Percentiles rank a stretch among this genome's conserved stretches.
Conservation (phyloP, 176 grass and related monocot genomes). For the Thinopyrum elongatum region DNA sequence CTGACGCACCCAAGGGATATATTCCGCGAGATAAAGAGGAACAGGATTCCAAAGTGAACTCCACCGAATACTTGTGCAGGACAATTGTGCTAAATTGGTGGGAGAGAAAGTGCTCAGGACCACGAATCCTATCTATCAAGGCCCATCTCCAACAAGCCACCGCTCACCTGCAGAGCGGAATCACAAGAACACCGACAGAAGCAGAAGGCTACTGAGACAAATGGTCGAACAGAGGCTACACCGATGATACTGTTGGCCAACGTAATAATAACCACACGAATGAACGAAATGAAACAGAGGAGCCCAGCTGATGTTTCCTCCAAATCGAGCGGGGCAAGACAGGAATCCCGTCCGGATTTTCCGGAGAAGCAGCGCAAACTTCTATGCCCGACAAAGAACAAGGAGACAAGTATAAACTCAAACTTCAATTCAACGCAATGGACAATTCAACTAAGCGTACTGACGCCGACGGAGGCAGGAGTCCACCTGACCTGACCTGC, state of each 20-base stretch:
- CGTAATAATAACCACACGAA: neutral
- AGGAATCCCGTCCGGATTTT: constrained; percentile 34
- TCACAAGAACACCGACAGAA: constrained; percentile 14
- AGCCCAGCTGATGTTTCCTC: neutral
- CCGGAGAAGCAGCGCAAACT: neutral
- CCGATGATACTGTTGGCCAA: neutral
- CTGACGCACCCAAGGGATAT: neutral
- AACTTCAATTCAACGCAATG: constrained; percentile 18
- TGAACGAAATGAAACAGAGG: constrained; percentile 2
- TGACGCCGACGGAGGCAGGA: neutral
- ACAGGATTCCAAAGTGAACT: neutral
- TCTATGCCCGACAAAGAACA: neutral
- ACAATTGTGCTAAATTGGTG: neutral
- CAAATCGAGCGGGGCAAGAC: constrained; percentile 22
- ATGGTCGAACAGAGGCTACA: neutral
- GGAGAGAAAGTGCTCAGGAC: neutral
- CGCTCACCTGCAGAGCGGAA: neutral
- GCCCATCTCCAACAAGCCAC: neutral
- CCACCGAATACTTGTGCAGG: neutral
- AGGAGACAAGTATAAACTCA: neutral
- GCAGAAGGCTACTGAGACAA: neutral
- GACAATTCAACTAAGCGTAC: neutral
- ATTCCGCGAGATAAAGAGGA: neutral
- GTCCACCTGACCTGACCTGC: neutral
- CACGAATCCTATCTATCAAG: neutral